A percentile compares a stretch with the other conserved stretches of the same genome.
Conservation (phyloP, 805 yeast genomes). For the Lachancea meyersii region DNA sequence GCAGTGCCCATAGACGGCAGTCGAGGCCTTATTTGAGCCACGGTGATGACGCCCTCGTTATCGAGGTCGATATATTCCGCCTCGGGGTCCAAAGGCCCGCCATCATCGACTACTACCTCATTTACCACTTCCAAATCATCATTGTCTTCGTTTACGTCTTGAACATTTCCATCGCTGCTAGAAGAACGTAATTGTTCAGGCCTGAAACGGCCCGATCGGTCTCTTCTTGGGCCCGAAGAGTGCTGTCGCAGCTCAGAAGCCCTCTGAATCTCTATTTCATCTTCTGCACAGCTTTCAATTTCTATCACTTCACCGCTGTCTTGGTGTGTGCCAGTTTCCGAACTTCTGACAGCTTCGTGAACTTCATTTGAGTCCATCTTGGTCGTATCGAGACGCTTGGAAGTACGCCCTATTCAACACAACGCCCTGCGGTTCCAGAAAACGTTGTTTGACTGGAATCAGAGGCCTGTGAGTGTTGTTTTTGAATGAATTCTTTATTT, state of each 20-base stretch:
- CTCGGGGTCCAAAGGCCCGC: constrained; percentile 23
- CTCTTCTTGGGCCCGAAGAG: background rate
- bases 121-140: constrained; percentile 18
- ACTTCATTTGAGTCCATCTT: constrained; percentile 3
- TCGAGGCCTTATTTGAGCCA: constrained; percentile 20
- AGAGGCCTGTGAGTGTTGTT: background rate
- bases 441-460: background rate
- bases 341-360: background rate
- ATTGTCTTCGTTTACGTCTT: constrained; percentile 2
- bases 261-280: constrained; percentile 11
- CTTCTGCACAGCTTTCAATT: constrained; percentile 29
- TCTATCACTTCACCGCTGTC: constrained; percentile 15
- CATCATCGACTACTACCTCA: constrained; percentile 13
- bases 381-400: background rate
- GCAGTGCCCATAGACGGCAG: constrained; percentile 6
- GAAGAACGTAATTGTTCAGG: background rate
- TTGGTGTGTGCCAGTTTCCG: background rate
- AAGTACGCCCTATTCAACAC: background rate
- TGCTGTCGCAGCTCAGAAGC: background rate
- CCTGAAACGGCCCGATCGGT: background rate
- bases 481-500: background rate
- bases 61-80: constrained; percentile 27
- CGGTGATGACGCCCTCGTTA: constrained; percentile 8
- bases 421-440: background rate
- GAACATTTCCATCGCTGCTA: background rate